phyloP scores from a whole-genome alignment of 805 yeast species.

The Lipomyces sp. region DNA sequence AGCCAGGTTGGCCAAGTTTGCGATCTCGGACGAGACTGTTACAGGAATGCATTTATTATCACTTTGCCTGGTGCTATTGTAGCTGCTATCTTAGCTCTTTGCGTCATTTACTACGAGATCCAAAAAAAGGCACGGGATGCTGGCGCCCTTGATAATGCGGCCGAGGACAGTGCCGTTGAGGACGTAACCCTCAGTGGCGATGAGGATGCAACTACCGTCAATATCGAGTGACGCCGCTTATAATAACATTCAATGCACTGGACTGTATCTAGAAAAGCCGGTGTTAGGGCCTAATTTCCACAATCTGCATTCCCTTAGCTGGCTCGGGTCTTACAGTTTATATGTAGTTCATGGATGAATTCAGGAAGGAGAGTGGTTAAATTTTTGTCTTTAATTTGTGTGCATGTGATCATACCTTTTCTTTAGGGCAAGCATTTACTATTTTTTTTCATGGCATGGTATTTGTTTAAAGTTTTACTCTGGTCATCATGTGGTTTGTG shows the following conservation, averaged over 20 bases:
- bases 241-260: too few species aligned
- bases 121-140: not conserved
- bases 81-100: constrained; percentile 22
- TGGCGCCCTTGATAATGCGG: not conserved
- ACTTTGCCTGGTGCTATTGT: constrained; percentile 32
- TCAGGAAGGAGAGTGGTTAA: not conserved
- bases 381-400: not conserved
- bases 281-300: not conserved
- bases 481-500: not conserved
- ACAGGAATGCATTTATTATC: constrained; percentile 35
- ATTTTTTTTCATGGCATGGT: not conserved
- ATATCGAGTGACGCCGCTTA: not conserved
- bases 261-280: not conserved
- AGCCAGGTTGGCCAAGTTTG: constrained; percentile 35
- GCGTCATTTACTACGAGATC: constrained; percentile 27
- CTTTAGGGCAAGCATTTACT: not conserved
- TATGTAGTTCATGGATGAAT: not conserved
- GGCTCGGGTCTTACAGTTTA: not conserved
- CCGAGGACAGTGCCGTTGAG: not conserved
- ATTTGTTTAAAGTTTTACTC: not conserved
- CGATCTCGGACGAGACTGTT: constrained; percentile 32
- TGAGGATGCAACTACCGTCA: not conserved
- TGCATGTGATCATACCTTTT: not conserved
- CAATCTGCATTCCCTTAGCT: not conserved
- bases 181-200: too few species aligned